Base-by-base conservation (phyloP, 371 early-diverging fungal genomes). In the Paraphysoderma sedebokerense region DNA sequence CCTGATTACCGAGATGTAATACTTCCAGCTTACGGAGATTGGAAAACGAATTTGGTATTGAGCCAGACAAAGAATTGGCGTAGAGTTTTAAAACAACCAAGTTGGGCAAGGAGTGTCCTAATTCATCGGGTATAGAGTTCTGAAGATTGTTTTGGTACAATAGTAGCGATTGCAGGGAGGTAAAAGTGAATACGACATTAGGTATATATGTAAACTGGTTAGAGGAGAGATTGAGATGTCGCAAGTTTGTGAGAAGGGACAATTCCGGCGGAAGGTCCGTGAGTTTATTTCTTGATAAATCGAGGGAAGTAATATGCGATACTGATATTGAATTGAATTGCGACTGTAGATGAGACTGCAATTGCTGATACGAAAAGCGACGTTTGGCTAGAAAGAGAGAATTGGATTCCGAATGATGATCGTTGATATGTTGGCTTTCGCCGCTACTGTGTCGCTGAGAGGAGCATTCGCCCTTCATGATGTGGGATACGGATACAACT, bases 221-320 rank as follows among this genome's bases (percentile, higher is more conserved):
- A 22, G 71, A 62, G 6, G 76, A 72, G 9, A 79, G 60, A 46
- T 77, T 76, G 13, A 79, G 55, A 45, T 73, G 74, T 0, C 68
- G 59, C 19, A 78, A 54, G 29, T 64, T 57, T 15, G 60, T 49
- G 23, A 65, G 55, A 1, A 55, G 54, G 19, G 57, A 44, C 29
- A 57, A 55, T 26, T 58, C 51, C 9, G 51, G 52, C n/a, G 56
- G 52, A 50, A 60, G 54, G 2, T 49, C 55, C 11, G 66, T 29
- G 40, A 54, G 49, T 13, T n/a, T 35, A 38, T 54, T 54, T 24
- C 24, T 29, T 17, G 54, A 39, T n/a, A 54, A 60, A 23, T 66
- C 66, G 13, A 70, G 50, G 2, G 67, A 57, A n/a, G n/a, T n/a
- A n/a, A n/a, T n/a, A n/a, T n/a, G n/a, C n/a, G n/a, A n/a, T n/a